phyloP scores from a whole-genome alignment of 805 yeast genomes.

The Danielia reshetovae region DNA sequence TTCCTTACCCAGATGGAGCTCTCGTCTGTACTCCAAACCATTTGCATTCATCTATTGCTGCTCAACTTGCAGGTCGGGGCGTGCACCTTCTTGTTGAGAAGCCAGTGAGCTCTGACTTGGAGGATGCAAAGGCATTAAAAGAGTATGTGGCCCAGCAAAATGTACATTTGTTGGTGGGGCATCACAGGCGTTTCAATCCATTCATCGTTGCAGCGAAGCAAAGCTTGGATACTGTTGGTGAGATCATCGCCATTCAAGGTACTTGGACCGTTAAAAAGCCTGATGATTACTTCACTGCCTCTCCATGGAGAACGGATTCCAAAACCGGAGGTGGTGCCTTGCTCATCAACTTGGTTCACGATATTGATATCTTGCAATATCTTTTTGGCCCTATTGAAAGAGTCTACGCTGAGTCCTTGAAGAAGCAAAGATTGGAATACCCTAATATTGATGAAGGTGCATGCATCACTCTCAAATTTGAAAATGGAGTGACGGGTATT shows the following conservation, averaged over 20 bases:
- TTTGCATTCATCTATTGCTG: slow-evolving; percentile 30
- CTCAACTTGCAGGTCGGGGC: slow-evolving; percentile 29
- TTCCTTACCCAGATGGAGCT: slow-evolving; percentile 33
- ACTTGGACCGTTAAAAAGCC: slow-evolving; percentile 36
- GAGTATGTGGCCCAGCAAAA: slow-evolving; percentile 18
- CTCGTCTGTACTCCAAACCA: slow-evolving; percentile 38
- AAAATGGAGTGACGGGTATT: slow-evolving; percentile 32
- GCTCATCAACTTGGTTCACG: slow-evolving; percentile 37
- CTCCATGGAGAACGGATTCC: slow-evolving; percentile 30
- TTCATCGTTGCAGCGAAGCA: slow-evolving; percentile 32
- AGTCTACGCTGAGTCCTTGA: slow-evolving; percentile 34
- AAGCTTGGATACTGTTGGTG: slow-evolving; percentile 26
- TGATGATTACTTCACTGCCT: slow-evolving; percentile 27
- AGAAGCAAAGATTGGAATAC: slow-evolving; percentile 24
- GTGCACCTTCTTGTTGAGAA: slow-evolving; percentile 35
- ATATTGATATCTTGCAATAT: slow-evolving; percentile 34
- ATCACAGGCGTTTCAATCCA: slow-evolving; percentile 40
- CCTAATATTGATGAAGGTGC: slow-evolving; percentile 38
- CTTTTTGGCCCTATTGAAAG: slow-evolving; percentile 36
- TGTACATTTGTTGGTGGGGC: slow-evolving; percentile 34
- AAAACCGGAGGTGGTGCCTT: slow-evolving; percentile 34
- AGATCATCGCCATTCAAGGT: slow-evolving; percentile 35
- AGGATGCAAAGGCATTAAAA: slow-evolving; percentile 28
- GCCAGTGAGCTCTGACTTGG: slow-evolving; percentile 30
- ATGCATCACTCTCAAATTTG: slow-evolving; percentile 28